Conservation (phyloP, 306 rosid genomes). For the Rosa rugosa region DNA sequence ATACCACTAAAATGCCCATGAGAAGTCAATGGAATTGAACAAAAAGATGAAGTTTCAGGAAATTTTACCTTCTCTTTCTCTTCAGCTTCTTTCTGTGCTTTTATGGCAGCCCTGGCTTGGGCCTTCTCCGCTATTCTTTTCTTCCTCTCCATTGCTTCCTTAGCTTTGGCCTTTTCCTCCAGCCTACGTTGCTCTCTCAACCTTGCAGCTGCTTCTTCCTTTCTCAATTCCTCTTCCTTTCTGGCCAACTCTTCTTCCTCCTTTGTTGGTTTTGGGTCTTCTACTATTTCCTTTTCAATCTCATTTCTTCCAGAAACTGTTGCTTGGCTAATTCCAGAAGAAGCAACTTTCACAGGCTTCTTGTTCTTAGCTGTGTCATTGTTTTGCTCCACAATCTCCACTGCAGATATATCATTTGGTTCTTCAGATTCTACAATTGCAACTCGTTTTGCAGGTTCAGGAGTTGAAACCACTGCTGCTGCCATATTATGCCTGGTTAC, state of each 20-base stretch:
- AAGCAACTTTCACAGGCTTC: constrained; percentile 41
- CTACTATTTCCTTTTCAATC: constrained; percentile 41
- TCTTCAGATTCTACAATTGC: constrained; percentile 33
- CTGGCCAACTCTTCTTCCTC: constrained; percentile 69
- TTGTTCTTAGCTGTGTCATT: constrained; percentile 37
- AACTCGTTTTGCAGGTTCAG: constrained; percentile 45
- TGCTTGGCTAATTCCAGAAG: constrained; percentile 30
- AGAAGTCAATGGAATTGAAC: background rate
- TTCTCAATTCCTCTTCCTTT: constrained; percentile 65
- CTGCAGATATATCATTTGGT: constrained; percentile 35
- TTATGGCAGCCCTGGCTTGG: constrained; percentile 65
- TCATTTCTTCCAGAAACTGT: constrained; percentile 43
- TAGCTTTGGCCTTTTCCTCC: constrained; percentile 79
- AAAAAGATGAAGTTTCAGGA: background rate
- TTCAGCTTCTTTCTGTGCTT: constrained; percentile 83
- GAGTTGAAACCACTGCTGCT: constrained; percentile 30
- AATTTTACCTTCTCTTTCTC: constrained; percentile 75
- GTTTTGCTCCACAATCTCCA: constrained; percentile 38
- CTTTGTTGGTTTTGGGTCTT: constrained; percentile 48
- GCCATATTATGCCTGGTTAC: constrained; percentile 33
- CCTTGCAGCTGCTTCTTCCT: constrained; percentile 61
- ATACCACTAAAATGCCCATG: background rate
- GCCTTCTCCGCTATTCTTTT: constrained; percentile 68
- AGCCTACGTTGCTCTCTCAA: constrained; percentile 66
- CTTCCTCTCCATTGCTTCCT: constrained; percentile 76